Base-by-base conservation (phyloP, 2,329 filamentous ascomycete genomes). In the Thermomyces lanuginosus region DNA sequence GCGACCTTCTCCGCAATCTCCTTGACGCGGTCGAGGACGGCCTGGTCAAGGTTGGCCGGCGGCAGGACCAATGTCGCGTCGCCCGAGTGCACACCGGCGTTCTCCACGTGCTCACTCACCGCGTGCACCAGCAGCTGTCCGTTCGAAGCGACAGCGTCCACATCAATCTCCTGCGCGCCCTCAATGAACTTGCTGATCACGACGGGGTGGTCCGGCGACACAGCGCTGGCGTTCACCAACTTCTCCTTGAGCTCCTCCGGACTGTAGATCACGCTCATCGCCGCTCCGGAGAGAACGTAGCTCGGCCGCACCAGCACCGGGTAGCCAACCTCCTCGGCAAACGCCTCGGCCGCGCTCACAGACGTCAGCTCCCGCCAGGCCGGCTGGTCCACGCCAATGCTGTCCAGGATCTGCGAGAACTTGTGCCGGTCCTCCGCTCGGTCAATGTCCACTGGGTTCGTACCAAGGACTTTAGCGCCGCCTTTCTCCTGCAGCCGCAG, bases 141-240 rank as follows among this genome's bases (percentile, higher is more conserved):
- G 41, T 78, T 63, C 21, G 78, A 80, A 20, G 78, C 83, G 34
- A 98, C 89, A 50, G 76, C 86, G 44, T 98, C 89, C 36, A 92
- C 81, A 44, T 98, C 89, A 33, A 98, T 92, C 56, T 98, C 89
- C 58, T 91, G 66, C 4, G 89, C 89, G 29, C 83, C 84, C 57
- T 95, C 83, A 36, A 98, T 95, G 63, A 92, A 95, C 60, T 95
- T 92, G 46, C 76, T 92, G 53, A 98, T 95, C 30, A 98, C 89
- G 21, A 98, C 89, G 2, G 89, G 89, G 59, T 98, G 83, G 49
- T 98, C 89, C 9, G 89, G 84, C 9, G 83, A 92, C 35, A 95
- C 89, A 31, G 74, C 75, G 51, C 76, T 76, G 27, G 89, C 89
- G 36, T 84, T 86, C 48, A 82, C 70, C 5, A 98, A 75, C 66